These are phyloP conservation scores for Voacanga thouarsii DNA, from an alignment of 257 asterid species.

Conservation along the genomic window DNA sequence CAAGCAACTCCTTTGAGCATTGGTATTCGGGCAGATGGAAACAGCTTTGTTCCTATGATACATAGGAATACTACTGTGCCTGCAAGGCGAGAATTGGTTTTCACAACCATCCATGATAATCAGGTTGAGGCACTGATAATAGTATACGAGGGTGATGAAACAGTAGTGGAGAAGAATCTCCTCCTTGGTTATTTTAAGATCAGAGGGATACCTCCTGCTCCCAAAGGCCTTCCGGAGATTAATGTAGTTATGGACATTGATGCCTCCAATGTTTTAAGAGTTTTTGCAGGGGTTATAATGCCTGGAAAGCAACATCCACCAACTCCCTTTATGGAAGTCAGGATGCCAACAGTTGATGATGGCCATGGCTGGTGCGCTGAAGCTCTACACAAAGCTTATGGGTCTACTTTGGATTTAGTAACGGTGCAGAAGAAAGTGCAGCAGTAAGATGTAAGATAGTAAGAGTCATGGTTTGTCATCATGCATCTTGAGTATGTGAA, in stretches of 20 bases:
- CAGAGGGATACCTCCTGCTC: slow-evolving; percentile 65
- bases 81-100: slow-evolving; percentile 49
- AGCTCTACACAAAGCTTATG: slow-evolving; percentile 53
- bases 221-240: slow-evolving; percentile 76
- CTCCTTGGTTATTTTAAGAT: slow-evolving; percentile 73
- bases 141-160: slow-evolving; percentile 66
- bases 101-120: slow-evolving; percentile 67
- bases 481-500: not conserved
- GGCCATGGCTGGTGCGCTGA: slow-evolving; percentile 92
- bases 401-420: slow-evolving; percentile 59
- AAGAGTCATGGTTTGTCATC: not conserved
- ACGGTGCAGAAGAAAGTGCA: slow-evolving; percentile 49
- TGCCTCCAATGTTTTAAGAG: slow-evolving; percentile 57
- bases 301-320: slow-evolving; percentile 38
- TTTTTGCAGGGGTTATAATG: slow-evolving; percentile 54
- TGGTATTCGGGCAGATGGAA: slow-evolving; percentile 63
- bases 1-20: slow-evolving; percentile 70
- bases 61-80: slow-evolving; percentile 60
- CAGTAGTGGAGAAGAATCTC: slow-evolving; percentile 48
- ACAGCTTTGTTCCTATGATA: slow-evolving; percentile 53
- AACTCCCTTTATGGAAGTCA: slow-evolving; percentile 67
- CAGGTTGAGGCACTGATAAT: slow-evolving; percentile 70
- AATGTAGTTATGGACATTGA: slow-evolving; percentile 70
- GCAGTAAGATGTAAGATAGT: slow-evolving; percentile 25
- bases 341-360: slow-evolving; percentile 81